phyloP scores from a whole-genome alignment of 2,329 filamentous ascomycete genomes.

The Xenoacremonium recifei region DNA sequence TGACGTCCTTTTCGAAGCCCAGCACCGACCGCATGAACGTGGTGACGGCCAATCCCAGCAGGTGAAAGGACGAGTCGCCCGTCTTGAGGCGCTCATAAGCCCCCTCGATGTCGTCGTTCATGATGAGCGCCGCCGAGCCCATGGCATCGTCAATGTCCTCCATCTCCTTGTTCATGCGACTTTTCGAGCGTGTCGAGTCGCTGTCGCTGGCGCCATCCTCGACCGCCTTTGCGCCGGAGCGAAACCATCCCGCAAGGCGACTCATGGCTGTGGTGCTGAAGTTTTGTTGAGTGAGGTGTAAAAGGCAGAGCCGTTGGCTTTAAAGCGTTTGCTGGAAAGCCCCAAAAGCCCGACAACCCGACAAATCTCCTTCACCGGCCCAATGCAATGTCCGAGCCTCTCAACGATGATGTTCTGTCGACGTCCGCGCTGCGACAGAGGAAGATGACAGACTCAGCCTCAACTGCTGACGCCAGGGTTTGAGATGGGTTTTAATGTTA shows the following conservation, averaged over 20 bases:
- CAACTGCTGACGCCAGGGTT: no score
- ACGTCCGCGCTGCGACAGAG: no score
- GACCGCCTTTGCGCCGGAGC: constrained; percentile 38
- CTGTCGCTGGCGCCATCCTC: constrained; percentile 30
- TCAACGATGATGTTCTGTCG: neutral
- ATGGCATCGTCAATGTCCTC: constrained; percentile 60
- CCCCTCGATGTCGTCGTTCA: constrained; percentile 86
- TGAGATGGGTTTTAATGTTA: no score
- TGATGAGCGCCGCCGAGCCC: constrained; percentile 67
- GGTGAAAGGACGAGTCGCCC: constrained; percentile 82
- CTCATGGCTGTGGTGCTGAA: constrained; percentile 39
- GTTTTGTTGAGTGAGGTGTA: no score
- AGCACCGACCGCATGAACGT: constrained; percentile 83
- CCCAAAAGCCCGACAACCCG: neutral
- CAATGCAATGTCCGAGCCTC: neutral
- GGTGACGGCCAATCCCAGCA: constrained; percentile 77
- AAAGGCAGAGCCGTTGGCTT: no score
- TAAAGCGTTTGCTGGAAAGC: no score
- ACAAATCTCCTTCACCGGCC: neutral
- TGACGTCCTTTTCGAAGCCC: constrained; percentile 88
- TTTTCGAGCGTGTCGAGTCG: constrained; percentile 22
- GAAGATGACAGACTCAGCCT: no score
- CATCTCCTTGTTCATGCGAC: constrained; percentile 46
- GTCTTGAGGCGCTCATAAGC: constrained; percentile 72
- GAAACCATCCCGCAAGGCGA: constrained; percentile 51